These are phyloP conservation scores for Umbelopsis ramanniana DNA, from an alignment of 192 early-diverging fungal genomes.

Conservation along the genomic window DNA sequence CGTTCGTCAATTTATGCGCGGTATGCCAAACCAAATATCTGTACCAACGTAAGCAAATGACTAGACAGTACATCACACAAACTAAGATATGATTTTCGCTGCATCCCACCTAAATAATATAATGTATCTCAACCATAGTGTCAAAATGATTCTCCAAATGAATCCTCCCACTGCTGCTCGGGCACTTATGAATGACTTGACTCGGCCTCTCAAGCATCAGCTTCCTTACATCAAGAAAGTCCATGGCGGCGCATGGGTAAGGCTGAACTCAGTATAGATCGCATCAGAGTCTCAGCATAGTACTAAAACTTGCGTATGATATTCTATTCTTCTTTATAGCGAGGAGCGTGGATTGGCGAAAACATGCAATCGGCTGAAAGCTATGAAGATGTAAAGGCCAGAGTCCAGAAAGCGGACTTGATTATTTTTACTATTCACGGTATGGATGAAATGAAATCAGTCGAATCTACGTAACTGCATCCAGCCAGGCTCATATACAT, in stretches of 20 bases:
- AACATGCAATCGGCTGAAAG: neutral
- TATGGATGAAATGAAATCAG: neutral
- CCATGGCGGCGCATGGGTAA: constrained; percentile 7
- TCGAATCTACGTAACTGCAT: too few relatives aligned
- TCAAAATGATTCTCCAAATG: constrained; percentile 11
- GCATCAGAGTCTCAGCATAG: neutral
- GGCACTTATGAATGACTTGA: constrained; percentile 6
- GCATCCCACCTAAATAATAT: neutral
- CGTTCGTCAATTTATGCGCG: neutral
- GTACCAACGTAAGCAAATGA: constrained; percentile 8
- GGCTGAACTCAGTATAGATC: too few relatives aligned
- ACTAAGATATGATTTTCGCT: neutral
- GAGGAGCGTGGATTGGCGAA: constrained; percentile 18
- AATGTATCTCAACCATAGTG: neutral
- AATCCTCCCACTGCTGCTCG: constrained; percentile 6
- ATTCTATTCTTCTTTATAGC: too few relatives aligned
- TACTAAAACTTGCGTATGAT: too few relatives aligned
- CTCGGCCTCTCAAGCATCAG: neutral
- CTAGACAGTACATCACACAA: too few relatives aligned
- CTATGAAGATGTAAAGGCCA: constrained; percentile 9
- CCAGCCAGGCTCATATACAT: neutral
- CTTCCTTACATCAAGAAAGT: constrained; percentile 17
- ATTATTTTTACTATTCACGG: constrained; percentile 33
- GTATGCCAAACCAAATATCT: constrained; percentile 10
- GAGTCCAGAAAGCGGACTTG: constrained; percentile 22